Percentiles rank a stretch among this genome's conserved stretches.
Evolutionary conservation across 2,329 filamentous ascomycete species (phyloP).

Genomic region (Fusarium mexicanum): DNA sequence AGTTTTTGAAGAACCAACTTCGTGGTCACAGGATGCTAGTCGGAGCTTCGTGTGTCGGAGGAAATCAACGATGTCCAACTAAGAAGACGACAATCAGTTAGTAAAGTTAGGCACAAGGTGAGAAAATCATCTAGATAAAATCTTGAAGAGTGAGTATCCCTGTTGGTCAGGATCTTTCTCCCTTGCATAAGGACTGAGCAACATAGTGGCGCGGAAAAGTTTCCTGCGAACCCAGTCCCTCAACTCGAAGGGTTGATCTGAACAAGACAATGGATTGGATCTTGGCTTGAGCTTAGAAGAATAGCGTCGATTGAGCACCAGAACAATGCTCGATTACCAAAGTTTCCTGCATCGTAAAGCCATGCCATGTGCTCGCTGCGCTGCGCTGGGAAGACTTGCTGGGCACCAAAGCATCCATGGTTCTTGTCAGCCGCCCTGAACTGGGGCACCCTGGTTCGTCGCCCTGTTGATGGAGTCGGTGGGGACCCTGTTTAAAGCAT

Average conservation of each 20-base stretch:
- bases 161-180: constrained; percentile 26
- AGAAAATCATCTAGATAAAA: constrained; percentile 27
- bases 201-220: constrained; percentile 15
- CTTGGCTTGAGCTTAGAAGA: neutral
- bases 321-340: neutral
- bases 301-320: constrained; percentile 4
- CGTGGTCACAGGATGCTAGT: constrained; percentile 28
- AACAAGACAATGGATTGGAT: neutral
- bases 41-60: constrained; percentile 6
- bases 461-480: constrained; percentile 35
- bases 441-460: constrained; percentile 36
- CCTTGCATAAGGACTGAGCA: constrained; percentile 34
- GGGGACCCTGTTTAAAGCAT: constrained; percentile 26
- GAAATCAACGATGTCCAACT: constrained; percentile 15
- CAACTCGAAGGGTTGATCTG: neutral
- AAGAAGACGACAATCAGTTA: constrained; percentile 31
- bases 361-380: constrained; percentile 12
- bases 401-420: constrained; percentile 31
- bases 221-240: constrained; percentile 22
- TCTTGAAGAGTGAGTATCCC: constrained; percentile 25
- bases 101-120: constrained; percentile 22
- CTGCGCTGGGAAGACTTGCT: constrained; percentile 12
- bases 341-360: constrained; percentile 4
- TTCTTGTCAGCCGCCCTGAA: constrained; percentile 37
- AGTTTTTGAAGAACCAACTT: constrained; percentile 8